Conservation (phyloP, 2,329 filamentous ascomycete species). For the Cryphonectria naterciae region DNA sequence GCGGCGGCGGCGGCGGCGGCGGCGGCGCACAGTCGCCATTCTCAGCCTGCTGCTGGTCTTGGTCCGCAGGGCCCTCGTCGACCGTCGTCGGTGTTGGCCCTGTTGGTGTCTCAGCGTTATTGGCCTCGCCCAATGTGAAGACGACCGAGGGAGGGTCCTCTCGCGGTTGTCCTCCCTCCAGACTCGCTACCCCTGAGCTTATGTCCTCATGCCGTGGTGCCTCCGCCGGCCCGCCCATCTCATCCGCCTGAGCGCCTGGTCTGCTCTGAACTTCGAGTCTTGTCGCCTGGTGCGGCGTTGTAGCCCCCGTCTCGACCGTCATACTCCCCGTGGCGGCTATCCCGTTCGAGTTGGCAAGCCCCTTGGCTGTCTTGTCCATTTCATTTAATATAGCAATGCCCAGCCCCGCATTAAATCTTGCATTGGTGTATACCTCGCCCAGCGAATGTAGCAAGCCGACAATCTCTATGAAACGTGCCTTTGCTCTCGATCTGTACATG, state of each 20-base stretch:
- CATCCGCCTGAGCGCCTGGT: neutral
- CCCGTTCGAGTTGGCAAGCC: slow-evolving; percentile 34
- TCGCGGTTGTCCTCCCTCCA: neutral
- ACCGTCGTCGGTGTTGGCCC: neutral
- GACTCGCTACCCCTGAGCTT: neutral
- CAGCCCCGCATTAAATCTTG: slow-evolving; percentile 57
- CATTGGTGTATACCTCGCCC: slow-evolving; percentile 62
- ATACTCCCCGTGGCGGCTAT: slow-evolving; percentile 26
- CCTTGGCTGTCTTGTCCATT: slow-evolving; percentile 58
- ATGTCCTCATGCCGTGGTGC: neutral
- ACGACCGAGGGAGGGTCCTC: neutral
- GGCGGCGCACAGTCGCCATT: slow-evolving; percentile 18
- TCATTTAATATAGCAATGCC: slow-evolving; percentile 59
- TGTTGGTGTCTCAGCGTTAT: neutral
- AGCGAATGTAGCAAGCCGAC: slow-evolving; percentile 57
- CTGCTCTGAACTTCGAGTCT: neutral
- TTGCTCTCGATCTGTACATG: slow-evolving; percentile 61
- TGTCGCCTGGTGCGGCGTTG: neutral
- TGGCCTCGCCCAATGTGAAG: neutral
- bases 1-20: neutral
- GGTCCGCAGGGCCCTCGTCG: neutral
- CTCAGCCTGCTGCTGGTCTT: neutral
- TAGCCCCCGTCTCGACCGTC: slow-evolving; percentile 21
- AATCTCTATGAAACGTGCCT: slow-evolving; percentile 57
- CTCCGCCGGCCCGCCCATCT: neutral